Conservation (phyloP, 352 stramenopile genomes). For the Pythium grandisporangium region DNA sequence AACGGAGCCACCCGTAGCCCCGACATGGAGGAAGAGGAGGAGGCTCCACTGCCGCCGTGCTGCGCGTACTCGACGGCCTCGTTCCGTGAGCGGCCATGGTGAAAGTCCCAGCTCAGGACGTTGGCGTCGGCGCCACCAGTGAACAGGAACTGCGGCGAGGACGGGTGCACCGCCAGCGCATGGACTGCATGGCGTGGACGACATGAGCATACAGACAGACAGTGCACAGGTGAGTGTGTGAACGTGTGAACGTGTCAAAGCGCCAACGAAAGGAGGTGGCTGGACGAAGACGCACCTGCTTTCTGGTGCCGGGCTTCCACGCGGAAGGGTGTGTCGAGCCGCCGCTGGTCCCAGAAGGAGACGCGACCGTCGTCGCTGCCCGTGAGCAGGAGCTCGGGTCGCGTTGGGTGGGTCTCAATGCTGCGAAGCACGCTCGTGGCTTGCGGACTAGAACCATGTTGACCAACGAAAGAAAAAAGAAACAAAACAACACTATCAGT, state of each 20-base stretch:
- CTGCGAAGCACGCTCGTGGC: slow-evolving; percentile 33
- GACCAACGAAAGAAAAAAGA: too few species aligned
- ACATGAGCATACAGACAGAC: too few species aligned
- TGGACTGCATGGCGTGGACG: too few species aligned
- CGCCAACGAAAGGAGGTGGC: too few species aligned
- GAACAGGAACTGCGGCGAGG: slow-evolving; percentile 57
- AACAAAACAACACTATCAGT: background rate
- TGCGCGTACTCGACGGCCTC: slow-evolving; percentile 57
- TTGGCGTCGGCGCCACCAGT: slow-evolving; percentile 50
- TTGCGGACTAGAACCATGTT: slow-evolving; percentile 25
- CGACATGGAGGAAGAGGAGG: too few species aligned
- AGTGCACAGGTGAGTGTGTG: too few species aligned
- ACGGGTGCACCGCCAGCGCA: slow-evolving; percentile 53
- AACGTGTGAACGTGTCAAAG: too few species aligned
- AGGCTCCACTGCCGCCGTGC: too few species aligned
- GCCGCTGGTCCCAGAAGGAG: slow-evolving; percentile 68
- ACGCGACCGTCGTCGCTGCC: slow-evolving; percentile 58
- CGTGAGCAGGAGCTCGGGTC: slow-evolving; percentile 66
- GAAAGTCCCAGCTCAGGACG: slow-evolving; percentile 69
- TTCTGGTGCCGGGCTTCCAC: slow-evolving; percentile 56
- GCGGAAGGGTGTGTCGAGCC: slow-evolving; percentile 51
- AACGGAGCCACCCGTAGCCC: slow-evolving; percentile 37
- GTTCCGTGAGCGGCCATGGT: slow-evolving; percentile 28
- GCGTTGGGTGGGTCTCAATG: slow-evolving; percentile 67
- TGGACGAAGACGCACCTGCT: slow-evolving; percentile 33